These are phyloP conservation scores for Myochromella boudieri DNA, from an alignment of 768 basidiomycete species.

Conservation along the genomic window DNA sequence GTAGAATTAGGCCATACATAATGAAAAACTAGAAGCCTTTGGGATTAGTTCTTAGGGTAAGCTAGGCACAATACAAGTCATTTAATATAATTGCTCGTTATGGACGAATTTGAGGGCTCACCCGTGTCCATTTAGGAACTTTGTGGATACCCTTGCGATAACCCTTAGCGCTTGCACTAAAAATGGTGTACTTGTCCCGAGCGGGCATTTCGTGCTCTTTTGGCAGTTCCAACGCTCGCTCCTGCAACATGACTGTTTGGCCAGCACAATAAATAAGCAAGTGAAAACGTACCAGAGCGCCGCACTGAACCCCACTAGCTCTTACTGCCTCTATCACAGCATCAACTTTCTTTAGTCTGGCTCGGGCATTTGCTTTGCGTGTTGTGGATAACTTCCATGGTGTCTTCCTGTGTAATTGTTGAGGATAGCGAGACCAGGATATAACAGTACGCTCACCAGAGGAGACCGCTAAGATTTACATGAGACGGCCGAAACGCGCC, in stretches of 20 bases:
- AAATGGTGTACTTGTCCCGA: constrained; percentile 94
- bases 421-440: neutral
- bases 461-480: constrained; percentile 70
- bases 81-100: neutral
- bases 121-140: constrained; percentile 96
- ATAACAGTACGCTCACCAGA: constrained; percentile 61
- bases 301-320: constrained; percentile 77
- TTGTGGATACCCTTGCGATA: constrained; percentile 97
- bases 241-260: constrained; percentile 36
- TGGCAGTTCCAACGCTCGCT: constrained; percentile 76
- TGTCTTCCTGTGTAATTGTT: constrained; percentile 67
- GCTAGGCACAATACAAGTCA: constrained; percentile 37
- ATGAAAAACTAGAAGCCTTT: constrained; percentile 73
- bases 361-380: constrained; percentile 88
- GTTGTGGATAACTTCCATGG: constrained; percentile 92
- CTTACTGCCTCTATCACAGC: constrained; percentile 87
- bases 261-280: neutral
- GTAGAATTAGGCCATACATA: constrained; percentile 12
- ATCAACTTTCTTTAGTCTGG: constrained; percentile 91
- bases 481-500: constrained; percentile 79
- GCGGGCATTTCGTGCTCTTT: constrained; percentile 93
- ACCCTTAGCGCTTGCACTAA: constrained; percentile 62
- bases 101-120: constrained; percentile 35
- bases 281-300: constrained; percentile 62
- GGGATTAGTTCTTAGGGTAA: constrained; percentile 86